phyloP scores from a whole-genome alignment of 345 rosid genomes.

The Salix koriyanagi region DNA sequence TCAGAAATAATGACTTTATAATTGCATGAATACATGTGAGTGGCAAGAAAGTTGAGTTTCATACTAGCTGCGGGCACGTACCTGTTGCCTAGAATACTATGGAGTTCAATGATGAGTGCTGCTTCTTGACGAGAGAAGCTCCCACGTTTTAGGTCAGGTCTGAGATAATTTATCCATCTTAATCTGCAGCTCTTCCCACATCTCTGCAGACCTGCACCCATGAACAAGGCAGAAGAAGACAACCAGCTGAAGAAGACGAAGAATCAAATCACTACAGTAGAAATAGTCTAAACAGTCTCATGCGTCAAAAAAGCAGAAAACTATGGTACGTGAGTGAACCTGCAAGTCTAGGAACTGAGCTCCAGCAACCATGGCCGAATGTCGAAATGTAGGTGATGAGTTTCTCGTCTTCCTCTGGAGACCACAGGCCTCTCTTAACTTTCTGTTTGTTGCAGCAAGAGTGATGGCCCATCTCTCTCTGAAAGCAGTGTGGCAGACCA shows the following conservation, averaged over 20 bases:
- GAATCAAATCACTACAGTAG: no score
- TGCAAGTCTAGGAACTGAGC: slow-evolving; percentile 94
- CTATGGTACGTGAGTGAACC: slow-evolving; percentile 29
- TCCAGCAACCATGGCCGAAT: slow-evolving; percentile 98
- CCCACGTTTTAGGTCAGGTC: slow-evolving; percentile 95
- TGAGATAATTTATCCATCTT: slow-evolving; percentile 90
- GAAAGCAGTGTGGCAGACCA: slow-evolving; percentile 11
- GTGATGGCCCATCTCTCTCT: slow-evolving; percentile 73
- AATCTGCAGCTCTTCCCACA: slow-evolving; percentile 98
- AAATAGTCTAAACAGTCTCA: no score
- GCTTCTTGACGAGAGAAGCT: slow-evolving; percentile 95
- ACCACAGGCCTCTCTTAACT: slow-evolving; percentile 97
- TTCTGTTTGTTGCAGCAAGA: slow-evolving; percentile 99
- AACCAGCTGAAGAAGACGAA: background rate
- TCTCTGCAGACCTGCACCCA: slow-evolving; percentile 66
- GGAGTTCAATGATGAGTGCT: slow-evolving; percentile 89
- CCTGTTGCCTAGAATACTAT: slow-evolving; percentile 95
- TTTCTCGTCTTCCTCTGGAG: slow-evolving; percentile 98
- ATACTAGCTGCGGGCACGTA: background rate
- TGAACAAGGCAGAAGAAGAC: background rate
- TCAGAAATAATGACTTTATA: background rate
- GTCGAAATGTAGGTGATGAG: slow-evolving; percentile 83
- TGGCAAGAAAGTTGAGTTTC: background rate
- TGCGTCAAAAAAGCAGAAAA: no score
- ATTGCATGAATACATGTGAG: background rate